Conservation (phyloP, 1,284 basidiomycete species). For the Moniliella sp. region DNA sequence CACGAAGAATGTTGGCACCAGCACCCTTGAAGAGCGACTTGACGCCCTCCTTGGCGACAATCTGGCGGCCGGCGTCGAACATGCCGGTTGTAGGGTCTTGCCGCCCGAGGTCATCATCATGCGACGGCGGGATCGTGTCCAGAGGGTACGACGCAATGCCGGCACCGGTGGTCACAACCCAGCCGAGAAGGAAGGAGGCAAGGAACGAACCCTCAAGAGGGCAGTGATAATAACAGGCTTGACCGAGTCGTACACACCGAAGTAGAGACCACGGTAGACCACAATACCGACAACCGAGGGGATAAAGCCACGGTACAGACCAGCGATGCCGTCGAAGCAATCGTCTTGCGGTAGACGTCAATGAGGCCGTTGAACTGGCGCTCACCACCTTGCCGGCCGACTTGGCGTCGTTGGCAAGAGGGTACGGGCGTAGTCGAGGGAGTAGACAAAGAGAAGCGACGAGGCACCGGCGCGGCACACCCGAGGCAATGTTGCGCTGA, state of each 20-base stretch:
- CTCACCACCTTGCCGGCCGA: slow-evolving; percentile 55
- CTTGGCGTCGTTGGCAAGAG: slow-evolving; percentile 88
- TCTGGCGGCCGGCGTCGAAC: slow-evolving; percentile 46
- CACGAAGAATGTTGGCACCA: slow-evolving; percentile 3
- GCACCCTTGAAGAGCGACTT: slow-evolving; percentile 69
- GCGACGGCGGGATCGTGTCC: slow-evolving; percentile 58
- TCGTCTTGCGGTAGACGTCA: slow-evolving; percentile 58
- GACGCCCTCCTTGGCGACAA: slow-evolving; percentile 57
- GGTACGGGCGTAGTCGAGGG: slow-evolving; percentile 88
- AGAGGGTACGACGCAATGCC: slow-evolving; percentile 87
- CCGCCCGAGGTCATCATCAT: slow-evolving; percentile 47
- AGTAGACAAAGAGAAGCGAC: slow-evolving; percentile 88
- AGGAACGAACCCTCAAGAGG: slow-evolving; percentile 69
- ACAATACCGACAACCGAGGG: slow-evolving; percentile 85
- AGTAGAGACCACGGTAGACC: slow-evolving; percentile 80
- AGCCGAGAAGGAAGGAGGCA: slow-evolving; percentile 70
- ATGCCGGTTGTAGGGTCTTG: slow-evolving; percentile 30
- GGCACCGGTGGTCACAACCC: slow-evolving; percentile 83
- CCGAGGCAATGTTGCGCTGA: slow-evolving; percentile 55
- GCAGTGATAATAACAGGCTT: slow-evolving; percentile 73
- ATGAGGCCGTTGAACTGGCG: slow-evolving; percentile 87
- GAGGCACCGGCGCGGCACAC: slow-evolving; percentile 92
- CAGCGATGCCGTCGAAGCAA: slow-evolving; percentile 38
- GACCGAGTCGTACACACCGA: slow-evolving; percentile 51
- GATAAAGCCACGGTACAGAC: slow-evolving; percentile 77